Evolutionary conservation across 2,329 filamentous ascomycete genomes (phyloP), one percentile per base, ranked within the genome.

Genomic region (Trichoderma cornu-damae): DNA sequence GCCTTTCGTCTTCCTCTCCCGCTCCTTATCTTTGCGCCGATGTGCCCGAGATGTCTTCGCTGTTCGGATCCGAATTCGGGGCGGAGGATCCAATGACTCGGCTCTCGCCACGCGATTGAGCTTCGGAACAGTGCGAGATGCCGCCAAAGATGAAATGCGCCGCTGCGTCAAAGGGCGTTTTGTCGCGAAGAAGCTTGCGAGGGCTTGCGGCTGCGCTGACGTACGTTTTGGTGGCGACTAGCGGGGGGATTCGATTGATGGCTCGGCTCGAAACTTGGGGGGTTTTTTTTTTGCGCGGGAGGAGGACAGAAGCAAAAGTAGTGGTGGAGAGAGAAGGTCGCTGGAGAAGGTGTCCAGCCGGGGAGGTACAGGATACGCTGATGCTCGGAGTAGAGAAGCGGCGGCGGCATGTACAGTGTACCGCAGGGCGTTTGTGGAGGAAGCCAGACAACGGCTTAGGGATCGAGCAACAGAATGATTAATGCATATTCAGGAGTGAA

Each of bases 151-250:
- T 14, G 32, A 20, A 54, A 43, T 54, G 51, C 51, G 51, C 51
- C 51, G 30, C 20, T 37, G 51, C 11, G 38, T 37, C 26, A 43
- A 20, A 46, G 2, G 49, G n/a, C n/a, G n/a, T n/a, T n/a, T 44
- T 51, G 55, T 52, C 55, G 55, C 55, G 55, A 30, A 22, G 12
- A 46, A n/a, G 51, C n/a, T 46, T 43, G 38, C 44, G 40, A 53
- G 38, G n/a, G 58, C 32, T 47, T 26, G 44, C 53, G 44, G 35
- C 59, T 60, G 64, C 66, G 68, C 69, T 71, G 69, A 72, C 69
- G 69, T 71, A 70, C 65, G 53, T 57, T 56, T 56, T n/a, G n/a
- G n/a, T n/a, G n/a, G 40, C 47, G 52, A 52, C 44, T 60, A 58
- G 44, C 47, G 46, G 58, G 44, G n/a, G 53, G 38, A 24, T 16